Evolutionary conservation across 1,284 basidiomycete genomes (phyloP).

Genomic region (Fomitopsis schrenkii): DNA sequence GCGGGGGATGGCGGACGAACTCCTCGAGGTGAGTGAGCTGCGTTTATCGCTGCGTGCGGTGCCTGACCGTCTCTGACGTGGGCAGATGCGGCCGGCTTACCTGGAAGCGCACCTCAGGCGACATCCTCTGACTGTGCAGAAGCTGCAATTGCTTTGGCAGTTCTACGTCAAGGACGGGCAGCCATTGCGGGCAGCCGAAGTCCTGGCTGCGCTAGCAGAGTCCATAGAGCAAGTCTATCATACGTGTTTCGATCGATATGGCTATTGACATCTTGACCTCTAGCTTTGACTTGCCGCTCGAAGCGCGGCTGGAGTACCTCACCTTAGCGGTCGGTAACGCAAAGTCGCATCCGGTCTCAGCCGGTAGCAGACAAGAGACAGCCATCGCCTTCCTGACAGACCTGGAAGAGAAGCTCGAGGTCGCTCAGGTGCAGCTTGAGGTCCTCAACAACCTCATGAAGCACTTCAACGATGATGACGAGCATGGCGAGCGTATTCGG

Average conservation of each 20-base stretch:
- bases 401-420: constrained; percentile 95
- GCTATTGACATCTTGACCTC: constrained; percentile 1
- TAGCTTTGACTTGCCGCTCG: constrained; percentile 69
- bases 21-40: constrained; percentile 72
- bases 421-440: constrained; percentile 94
- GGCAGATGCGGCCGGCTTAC: constrained; percentile 75
- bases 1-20: constrained; percentile 78
- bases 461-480: constrained; percentile 54
- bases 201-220: constrained; percentile 84
- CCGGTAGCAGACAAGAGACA: constrained; percentile 72
- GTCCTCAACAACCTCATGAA: constrained; percentile 66
- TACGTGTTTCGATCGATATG: neutral
- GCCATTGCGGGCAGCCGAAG: constrained; percentile 82
- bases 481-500: constrained; percentile 52
- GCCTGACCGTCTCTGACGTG: neutral
- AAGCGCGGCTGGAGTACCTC: constrained; percentile 81
- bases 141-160: constrained; percentile 93
- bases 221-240: constrained; percentile 51
- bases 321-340: constrained; percentile 94
- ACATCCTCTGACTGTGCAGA: constrained; percentile 77
- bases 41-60: neutral
- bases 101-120: constrained; percentile 86
- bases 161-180: constrained; percentile 92
- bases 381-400: constrained; percentile 90
- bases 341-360: constrained; percentile 85